Evolutionary conservation across 148 eudicot genomes (phyloP).

Genomic region (Chenopodium formosanum): DNA sequence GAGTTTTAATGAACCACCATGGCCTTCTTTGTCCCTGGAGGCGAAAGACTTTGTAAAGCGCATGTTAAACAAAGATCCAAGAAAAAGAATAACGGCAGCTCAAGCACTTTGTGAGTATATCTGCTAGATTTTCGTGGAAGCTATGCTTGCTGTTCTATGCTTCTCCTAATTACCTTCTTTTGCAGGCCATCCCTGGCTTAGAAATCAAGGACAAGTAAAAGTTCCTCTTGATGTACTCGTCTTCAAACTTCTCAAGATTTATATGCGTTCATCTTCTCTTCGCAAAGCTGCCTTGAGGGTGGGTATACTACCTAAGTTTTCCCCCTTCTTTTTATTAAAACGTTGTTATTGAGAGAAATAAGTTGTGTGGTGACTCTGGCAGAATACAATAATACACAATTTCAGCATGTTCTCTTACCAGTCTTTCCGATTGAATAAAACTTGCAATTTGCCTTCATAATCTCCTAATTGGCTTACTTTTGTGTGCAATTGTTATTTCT

Average conservation of each 20-base stretch:
- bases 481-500: slow-evolving; percentile 1
- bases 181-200: slow-evolving; percentile 95
- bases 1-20: slow-evolving; percentile 81
- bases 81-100: slow-evolving; percentile 92
- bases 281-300: slow-evolving; percentile 93
- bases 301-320: slow-evolving; percentile 18
- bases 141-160: background rate
- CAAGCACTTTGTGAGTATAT: slow-evolving; percentile 76
- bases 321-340: background rate
- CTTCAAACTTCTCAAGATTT: slow-evolving; percentile 69
- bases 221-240: slow-evolving; percentile 75
- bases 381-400: background rate
- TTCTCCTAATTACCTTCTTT: slow-evolving; percentile 5
- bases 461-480: background rate
- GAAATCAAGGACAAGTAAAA: slow-evolving; percentile 44
- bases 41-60: slow-evolving; percentile 90
- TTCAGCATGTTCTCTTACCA: background rate
- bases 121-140: slow-evolving; percentile 10
- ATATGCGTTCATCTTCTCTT: slow-evolving; percentile 86
- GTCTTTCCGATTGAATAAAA: background rate
- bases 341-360: background rate
- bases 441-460: background rate
- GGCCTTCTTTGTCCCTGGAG: slow-evolving; percentile 81
- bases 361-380: background rate
- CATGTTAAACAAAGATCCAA: slow-evolving; percentile 84